A percentile compares a stretch with the other conserved stretches of the same genome.
Evolutionary conservation across 1,284 basidiomycete genomes (phyloP).

Genomic region (Tilletia caries): DNA sequence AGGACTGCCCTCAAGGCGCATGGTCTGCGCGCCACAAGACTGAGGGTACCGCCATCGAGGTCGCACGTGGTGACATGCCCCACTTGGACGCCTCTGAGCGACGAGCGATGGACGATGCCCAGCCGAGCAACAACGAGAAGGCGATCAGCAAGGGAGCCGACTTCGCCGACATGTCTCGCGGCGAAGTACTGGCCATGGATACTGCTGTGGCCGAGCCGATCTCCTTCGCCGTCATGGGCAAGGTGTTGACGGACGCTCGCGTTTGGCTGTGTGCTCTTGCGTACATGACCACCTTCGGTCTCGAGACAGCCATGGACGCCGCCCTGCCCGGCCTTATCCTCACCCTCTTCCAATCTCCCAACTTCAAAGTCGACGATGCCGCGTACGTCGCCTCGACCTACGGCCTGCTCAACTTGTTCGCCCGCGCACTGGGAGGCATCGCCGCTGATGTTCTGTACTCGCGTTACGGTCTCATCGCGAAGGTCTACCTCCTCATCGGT

Average conservation of each 20-base stretch:
- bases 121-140: conserved; percentile 48
- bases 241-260: conserved; percentile 58
- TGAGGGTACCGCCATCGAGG: conserved; percentile 54
- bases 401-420: conserved; percentile 62
- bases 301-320: conserved; percentile 64
- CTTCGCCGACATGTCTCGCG: conserved; percentile 43
- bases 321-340: conserved; percentile 61
- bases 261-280: conserved; percentile 65
- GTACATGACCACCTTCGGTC: conserved; percentile 60
- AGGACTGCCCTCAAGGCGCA: conserved; percentile 64
- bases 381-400: conserved; percentile 57
- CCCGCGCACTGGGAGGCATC: conserved; percentile 62
- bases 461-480: conserved; percentile 59
- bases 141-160: conserved; percentile 28
- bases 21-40: conserved; percentile 63
- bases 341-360: conserved; percentile 52
- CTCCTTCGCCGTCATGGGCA: conserved; percentile 54
- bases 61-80: conserved; percentile 50
- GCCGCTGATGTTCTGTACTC: conserved; percentile 61
- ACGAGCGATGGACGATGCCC: conserved; percentile 20
- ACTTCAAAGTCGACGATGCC: conserved; percentile 61
- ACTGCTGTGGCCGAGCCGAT: conserved; percentile 61
- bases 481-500: conserved; percentile 61
- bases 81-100: conserved; percentile 48
- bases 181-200: conserved; percentile 49